A percentile compares a stretch with the other conserved stretches of the same genome.
Evolutionary conservation across 1,139 yeast genomes (phyloP).

Genomic region (Nakaseomyces glabratus): DNA sequence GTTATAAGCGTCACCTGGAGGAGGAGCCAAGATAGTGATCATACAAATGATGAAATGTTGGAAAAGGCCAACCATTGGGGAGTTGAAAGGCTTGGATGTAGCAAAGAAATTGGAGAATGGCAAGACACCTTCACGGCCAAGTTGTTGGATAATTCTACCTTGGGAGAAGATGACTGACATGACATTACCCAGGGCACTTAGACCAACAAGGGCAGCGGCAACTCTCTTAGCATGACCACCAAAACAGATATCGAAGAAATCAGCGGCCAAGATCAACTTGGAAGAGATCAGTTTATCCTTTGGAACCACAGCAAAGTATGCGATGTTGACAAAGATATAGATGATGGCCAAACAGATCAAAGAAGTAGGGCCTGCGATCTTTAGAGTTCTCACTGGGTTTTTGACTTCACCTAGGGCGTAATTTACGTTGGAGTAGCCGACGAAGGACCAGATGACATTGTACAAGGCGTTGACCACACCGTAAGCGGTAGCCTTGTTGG

Average conservation of each 20-base stretch:
- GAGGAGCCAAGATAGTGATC: conserved; percentile 53
- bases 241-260: conserved; percentile 65
- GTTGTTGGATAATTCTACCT: conserved; percentile 65
- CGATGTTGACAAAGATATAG: conserved; percentile 60
- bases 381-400: conserved; percentile 58
- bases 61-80: conserved; percentile 39
- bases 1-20: conserved; percentile 72
- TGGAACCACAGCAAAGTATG: conserved; percentile 73
- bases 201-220: conserved; percentile 63
- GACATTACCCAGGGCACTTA: conserved; percentile 71
- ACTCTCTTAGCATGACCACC: conserved; percentile 58
- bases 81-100: conserved; percentile 45
- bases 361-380: conserved; percentile 65
- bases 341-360: conserved; percentile 49
- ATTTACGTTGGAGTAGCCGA: conserved; percentile 69
- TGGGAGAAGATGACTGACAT: conserved; percentile 71
- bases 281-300: conserved; percentile 48
- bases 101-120: conserved; percentile 57
- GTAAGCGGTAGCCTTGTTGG: conserved; percentile 51
- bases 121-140: conserved; percentile 62
- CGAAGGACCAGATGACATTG: conserved; percentile 74
- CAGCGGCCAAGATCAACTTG: conserved; percentile 66
- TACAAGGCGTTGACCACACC: conserved; percentile 72
- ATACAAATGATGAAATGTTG: conserved; percentile 47
- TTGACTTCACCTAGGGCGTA: conserved; percentile 75